Evolutionary conservation across 768 basidiomycete genomes (phyloP).

Genomic region (Crucibulum laeve): DNA sequence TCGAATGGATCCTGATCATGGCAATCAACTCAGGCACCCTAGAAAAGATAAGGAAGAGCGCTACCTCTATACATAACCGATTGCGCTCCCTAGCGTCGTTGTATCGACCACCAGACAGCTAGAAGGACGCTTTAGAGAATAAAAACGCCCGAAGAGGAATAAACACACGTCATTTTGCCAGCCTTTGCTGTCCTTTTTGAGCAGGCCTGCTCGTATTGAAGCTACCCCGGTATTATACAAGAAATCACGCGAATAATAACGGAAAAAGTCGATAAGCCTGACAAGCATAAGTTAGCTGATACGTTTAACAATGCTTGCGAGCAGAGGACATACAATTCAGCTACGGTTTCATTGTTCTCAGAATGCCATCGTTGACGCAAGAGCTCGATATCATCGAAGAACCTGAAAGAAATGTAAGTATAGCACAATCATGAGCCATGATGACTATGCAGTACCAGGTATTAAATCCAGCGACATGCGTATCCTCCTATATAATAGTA

Average conservation of each 20-base stretch:
- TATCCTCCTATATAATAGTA: slow-evolving; percentile 57
- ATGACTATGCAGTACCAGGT: slow-evolving; percentile 64
- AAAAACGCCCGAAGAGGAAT: not conserved
- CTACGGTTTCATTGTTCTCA: slow-evolving; percentile 88
- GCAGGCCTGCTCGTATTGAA: slow-evolving; percentile 82
- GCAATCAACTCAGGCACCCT: slow-evolving; percentile 2
- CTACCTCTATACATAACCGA: slow-evolving; percentile 92
- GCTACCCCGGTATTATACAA: slow-evolving; percentile 87
- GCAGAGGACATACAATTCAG: slow-evolving; percentile 68
- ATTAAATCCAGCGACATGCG: slow-evolving; percentile 75
- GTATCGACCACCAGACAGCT: slow-evolving; percentile 52
- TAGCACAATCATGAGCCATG: not conserved
- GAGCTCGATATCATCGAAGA: slow-evolving; percentile 96
- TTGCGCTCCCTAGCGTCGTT: slow-evolving; percentile 83
- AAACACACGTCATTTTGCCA: slow-evolving; percentile 89
- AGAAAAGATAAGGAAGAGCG: slow-evolving; percentile 9
- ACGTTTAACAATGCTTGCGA: not conserved
- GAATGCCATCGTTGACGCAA: slow-evolving; percentile 91
- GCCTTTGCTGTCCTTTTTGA: slow-evolving; percentile 90
- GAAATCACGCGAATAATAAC: slow-evolving; percentile 93
- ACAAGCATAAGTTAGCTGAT: slow-evolving; percentile 9
- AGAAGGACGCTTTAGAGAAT: slow-evolving; percentile 2
- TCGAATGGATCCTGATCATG: slow-evolving; percentile 87
- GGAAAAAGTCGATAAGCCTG: slow-evolving; percentile 97
- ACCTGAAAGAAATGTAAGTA: slow-evolving; percentile 44